Base-by-base conservation (phyloP, 2,329 filamentous ascomycete genomes). In the Botrytis hyacinthi region DNA sequence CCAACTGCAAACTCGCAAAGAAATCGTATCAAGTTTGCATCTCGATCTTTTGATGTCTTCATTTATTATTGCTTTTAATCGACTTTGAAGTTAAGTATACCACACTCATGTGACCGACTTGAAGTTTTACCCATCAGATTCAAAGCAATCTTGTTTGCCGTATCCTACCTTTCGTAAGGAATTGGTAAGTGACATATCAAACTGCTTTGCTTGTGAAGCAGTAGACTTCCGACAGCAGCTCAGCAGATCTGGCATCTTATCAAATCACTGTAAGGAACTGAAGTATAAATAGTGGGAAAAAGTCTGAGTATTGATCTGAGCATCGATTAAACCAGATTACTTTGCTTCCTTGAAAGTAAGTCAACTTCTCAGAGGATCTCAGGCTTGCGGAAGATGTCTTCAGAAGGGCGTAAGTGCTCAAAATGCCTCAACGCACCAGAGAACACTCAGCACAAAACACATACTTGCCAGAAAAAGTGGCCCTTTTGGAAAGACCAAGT, bases 261-360 rank as follows among this genome's bases (percentile, higher is more conserved):
- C 8, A 10, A 4, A 48, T 10, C 0, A 20, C 20, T 3, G 1
- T 6, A 4, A 4, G 12, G 10, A 2, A 26, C 18, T n/a, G 22
- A 12, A 37, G 14, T 46, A 66, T 66, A 66, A 51, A 22, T 66
- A 66, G 44, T 26, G 10, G n/a, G n/a, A 12, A 37, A 20, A 37
- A 16, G 4, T 8, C 29, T 22, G 5, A 51, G 22, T 1, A 16
- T 12, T 0, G 9, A 51, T 48, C 22, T n/a, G 22, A 37, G 37
- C 26, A 42, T n/a, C n/a, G 4, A 20, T 26, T 5, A 4, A 14
- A 22, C 20, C 22, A 46, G 44, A 46, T 9, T 20, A 2, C 20
- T 22, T 46, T 22, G 20, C 44, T 46, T 0, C 3, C 0, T 46
- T 20, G 7, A 48, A 4, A 22, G 3, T 4, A n/a, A 12, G 10